Evolutionary conservation across 1,139 yeast species (phyloP).

Genomic region (Saccharomycopsis crataegensis): DNA sequence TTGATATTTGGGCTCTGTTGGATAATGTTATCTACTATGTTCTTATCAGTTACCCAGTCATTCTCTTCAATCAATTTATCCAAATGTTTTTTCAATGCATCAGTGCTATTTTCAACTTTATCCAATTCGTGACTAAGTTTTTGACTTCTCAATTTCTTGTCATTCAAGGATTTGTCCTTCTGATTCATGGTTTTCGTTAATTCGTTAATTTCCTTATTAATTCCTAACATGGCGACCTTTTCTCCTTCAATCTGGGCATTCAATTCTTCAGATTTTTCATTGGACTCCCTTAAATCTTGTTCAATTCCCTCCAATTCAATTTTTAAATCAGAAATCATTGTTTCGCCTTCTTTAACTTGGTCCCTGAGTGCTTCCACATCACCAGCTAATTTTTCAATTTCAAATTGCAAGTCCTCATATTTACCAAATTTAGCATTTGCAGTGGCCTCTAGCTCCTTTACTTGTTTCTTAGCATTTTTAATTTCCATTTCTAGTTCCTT

Average conservation of each 20-base stretch:
- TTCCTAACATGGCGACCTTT: conserved; percentile 53
- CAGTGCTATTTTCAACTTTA: conserved; percentile 41
- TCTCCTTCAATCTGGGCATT: conserved; percentile 51
- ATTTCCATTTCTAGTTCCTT: conserved; percentile 59
- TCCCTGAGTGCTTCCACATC: conserved; percentile 47
- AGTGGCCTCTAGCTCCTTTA: conserved; percentile 35
- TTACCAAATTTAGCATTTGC: conserved; percentile 42
- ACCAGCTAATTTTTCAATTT: conserved; percentile 56
- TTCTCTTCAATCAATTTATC: conserved; percentile 46
- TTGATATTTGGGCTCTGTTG: conserved; percentile 58
- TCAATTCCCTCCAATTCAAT: conserved; percentile 29
- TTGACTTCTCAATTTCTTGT: conserved; percentile 49
- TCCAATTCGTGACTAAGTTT: conserved; percentile 59
- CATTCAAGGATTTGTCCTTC: conserved; percentile 46
- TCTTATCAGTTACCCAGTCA: conserved; percentile 68
- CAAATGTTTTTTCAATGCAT: conserved; percentile 37
- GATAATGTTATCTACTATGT: conserved; percentile 45
- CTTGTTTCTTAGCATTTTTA: conserved; percentile 31
- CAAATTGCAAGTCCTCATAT: conserved; percentile 63
- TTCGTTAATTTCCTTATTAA: conserved; percentile 72
- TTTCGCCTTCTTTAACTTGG: conserved; percentile 32
- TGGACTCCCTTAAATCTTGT: conserved; percentile 28
- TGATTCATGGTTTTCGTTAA: conserved; percentile 44
- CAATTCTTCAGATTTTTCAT: conserved; percentile 31
- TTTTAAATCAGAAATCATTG: conserved; percentile 35